Base-by-base conservation (phyloP, 352 stramenopile species). In the Phytophthora citricola region DNA sequence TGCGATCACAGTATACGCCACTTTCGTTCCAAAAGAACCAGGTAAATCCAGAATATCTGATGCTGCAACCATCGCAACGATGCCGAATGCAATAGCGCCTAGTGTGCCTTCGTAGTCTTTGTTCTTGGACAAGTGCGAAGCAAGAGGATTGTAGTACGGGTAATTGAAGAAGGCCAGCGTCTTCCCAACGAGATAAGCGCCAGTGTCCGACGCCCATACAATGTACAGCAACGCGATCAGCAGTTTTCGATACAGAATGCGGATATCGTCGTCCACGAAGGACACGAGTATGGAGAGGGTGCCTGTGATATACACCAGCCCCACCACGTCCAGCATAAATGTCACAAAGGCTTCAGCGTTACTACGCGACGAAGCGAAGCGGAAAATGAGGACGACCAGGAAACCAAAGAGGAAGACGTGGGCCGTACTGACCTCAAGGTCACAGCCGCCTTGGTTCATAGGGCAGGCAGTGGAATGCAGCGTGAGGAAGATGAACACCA, bases 51-150 rank as follows among this genome's bases (percentile, higher is more conserved):
- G 93, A 17, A 85, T 34, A 17, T 78, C 40, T 8, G 71, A 85
- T 6, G 71, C 71, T 36, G 91, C 75, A n/a, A 94, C 74, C 78
- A 94, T 97, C 9, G 94, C 90, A 11, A 76, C 89, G 31, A 97
- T 61, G 14, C 85, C 91, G n/a, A 83, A 86, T 1, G 89, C 29
- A 11, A 86, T 63, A 8, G 93, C 95, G 26, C 89, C 91, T 15
- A 98, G 50, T 11, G 96, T 92, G 26, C 95, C 96, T 78, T 99
- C 96, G 14, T 98, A 90, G 32, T 97, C 97, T 65, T 99, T 99
- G 81, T 98, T 98, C 8, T 94, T 95, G 40, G 90, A 98, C n/a
- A 97, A 73, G 44, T 93, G 90, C 5, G 89, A 86, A 1, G 94
- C 94, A 6, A 95, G 81, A 12, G 77, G 74, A 29, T 85, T 77